Base-by-base conservation (phyloP, 768 basidiomycete genomes). In the Megacollybia marginata region DNA sequence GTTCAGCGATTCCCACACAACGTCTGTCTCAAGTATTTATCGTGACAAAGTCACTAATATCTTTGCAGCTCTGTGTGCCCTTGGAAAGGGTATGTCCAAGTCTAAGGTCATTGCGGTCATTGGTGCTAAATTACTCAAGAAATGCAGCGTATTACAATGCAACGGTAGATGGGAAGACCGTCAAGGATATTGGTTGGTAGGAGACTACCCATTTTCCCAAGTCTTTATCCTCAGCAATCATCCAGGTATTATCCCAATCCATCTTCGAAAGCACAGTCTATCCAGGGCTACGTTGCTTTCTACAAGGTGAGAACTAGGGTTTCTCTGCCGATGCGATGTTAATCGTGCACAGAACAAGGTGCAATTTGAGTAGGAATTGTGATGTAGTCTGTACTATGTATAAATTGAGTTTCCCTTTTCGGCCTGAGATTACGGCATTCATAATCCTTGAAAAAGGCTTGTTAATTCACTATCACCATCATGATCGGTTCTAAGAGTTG, bases 81-180 rank as follows among this genome's bases (percentile, higher is more conserved):
- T 6, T 88, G 87, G 85, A 90, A 90, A 64, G 86, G 85, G 85
- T 83, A 56, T 18, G n/a, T n/a, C n/a, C n/a, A 6, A 28, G 23
- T 28, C 23, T 6, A 28, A 28, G 23, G 23, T 28, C 23, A 6
- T 28, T 28, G 23, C 6, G 23, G 6, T 28, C 23, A 3, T 28
- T 28, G 23, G 2, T 28, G 23, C 23, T 28, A 6, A 28, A 28
- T 28, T 46, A 46, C 35, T 54, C 46, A 59, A 85, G 83, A 36
- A 70, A 66, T 1, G 88, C 88, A 6, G 69, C 76, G 10, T 89
- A 88, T 59, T 88, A 86, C 58, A 73, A 79, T 52, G 76, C 73
- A 16, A 62, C 65, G 1, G 65, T 87, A 13, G 67, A 70, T 32
- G 80, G 73, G 33, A 70, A 71, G 31, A 60, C 51, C 1, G 63